Evolutionary conservation across 495 filamentous ascomycete genomes (phyloP), one percentile per base, ranked within the genome.

Genomic region (Aspergillus cavernicola): DNA sequence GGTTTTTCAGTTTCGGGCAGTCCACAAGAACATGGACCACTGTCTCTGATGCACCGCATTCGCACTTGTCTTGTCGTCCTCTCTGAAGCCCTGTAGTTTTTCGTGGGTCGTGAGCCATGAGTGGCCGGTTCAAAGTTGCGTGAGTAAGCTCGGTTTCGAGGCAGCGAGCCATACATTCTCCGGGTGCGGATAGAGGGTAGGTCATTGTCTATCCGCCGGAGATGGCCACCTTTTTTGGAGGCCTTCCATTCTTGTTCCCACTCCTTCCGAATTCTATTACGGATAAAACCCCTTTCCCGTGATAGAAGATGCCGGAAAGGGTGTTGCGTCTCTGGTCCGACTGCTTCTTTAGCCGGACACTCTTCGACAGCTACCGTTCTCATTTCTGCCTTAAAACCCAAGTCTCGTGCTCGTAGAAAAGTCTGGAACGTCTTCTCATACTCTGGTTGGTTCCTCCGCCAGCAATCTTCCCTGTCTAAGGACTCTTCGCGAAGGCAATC

Each of bases 241-340:
- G n/a, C 42, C 20, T 26, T 58, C 40, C 23, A 43, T 28, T 43
- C 23, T 23, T 41, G 10, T 13, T 45, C 24, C 59, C 42, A 58
- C 32, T 58, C 32, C 6, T 38, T 50, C 6, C 18, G 11, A 26
- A 62, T 62, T 13, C 32, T 37, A 2, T 47, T 52, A 1, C 32
- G 43, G 35, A 55, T 55, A 18, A 47, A 52, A 23, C 22, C 52
- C 26, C 47, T 59, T 29, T 59, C 47, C 6, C 50, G 38, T 4
- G 53, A 57, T 4, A 57, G 29, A 28, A 57, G 50, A 32, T 48
- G 54, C 36, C 43, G 40, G 32, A 61, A 57, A 6, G 50, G 46
- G 29, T 56, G 48, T 52, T 53, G 47, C 52, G 12, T 62, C 11
- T 37, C 52, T 24, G 26, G 32, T 10, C 46, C 35, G 6, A 52